phyloP scores from a whole-genome alignment of 768 basidiomycete species.

The Mycena chlorophos region DNA sequence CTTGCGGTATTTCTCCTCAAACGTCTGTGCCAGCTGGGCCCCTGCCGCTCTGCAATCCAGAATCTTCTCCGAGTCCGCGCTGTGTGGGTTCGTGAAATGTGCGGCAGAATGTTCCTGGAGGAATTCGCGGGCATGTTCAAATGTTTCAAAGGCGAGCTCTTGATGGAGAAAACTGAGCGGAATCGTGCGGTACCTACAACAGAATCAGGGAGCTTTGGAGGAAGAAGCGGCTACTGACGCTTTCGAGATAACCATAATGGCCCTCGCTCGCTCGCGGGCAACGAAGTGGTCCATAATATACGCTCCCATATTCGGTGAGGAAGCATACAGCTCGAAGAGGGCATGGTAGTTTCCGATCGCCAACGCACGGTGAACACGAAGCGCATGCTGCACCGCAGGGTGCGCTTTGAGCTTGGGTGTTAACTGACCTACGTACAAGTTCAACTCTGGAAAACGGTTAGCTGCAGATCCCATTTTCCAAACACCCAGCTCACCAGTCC shows the following conservation, averaged over 20 bases:
- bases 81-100: conserved; percentile 63
- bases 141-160: conserved; percentile 81
- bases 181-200: conserved; percentile 75
- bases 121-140: conserved; percentile 66
- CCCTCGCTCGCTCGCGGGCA: conserved; percentile 82
- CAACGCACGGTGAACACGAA: conserved; percentile 84
- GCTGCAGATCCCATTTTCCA: neutral
- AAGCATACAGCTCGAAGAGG: conserved; percentile 80
- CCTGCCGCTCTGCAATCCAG: conserved; percentile 72
- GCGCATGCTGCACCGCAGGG: conserved; percentile 81
- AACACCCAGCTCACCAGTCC: conserved; percentile 67
- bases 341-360: conserved; percentile 94
- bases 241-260: conserved; percentile 87
- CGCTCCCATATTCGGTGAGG: conserved; percentile 93
- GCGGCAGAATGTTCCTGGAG: conserved; percentile 67
- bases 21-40: conserved; percentile 56
- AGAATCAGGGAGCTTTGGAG: neutral
- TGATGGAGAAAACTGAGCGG: conserved; percentile 74
- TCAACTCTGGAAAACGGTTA: conserved; percentile 66
- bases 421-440: conserved; percentile 96
- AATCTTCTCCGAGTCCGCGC: conserved; percentile 60
- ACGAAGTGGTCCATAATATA: conserved; percentile 99
- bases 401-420: conserved; percentile 86
- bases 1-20: conserved; percentile 82
- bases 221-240: conserved; percentile 59